These are phyloP conservation scores for Alternaria sp. DNA, from an alignment of 2,329 filamentous ascomycete species.

Conservation along the genomic window DNA sequence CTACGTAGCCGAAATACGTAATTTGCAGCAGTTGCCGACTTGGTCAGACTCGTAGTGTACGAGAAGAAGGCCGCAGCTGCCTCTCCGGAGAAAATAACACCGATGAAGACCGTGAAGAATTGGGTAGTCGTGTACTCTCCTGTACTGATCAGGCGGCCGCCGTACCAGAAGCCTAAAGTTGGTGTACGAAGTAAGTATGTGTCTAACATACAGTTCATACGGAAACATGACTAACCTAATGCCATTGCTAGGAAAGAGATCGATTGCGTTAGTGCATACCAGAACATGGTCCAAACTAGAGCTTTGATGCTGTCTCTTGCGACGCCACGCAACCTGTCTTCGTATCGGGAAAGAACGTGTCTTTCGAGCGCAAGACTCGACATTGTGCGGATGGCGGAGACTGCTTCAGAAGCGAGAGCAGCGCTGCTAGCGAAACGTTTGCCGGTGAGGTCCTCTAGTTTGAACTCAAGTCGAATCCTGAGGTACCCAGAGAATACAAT, in stretches of 20 bases:
- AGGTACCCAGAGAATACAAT: conserved; percentile 72
- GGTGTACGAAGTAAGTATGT: too few species aligned
- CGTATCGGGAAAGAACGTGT: conserved; percentile 77
- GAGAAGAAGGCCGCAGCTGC: conserved; percentile 91
- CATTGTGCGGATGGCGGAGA: conserved; percentile 91
- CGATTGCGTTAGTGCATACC: conserved; percentile 87
- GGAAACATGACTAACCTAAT: too few species aligned
- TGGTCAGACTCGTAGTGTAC: conserved; percentile 95
- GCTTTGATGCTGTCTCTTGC: conserved; percentile 66
- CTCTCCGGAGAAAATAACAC: conserved; percentile 39
- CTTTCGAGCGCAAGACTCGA: conserved; percentile 87
- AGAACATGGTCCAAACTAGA: conserved; percentile 75
- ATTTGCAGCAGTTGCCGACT: conserved; percentile 84
- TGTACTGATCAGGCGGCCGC: conserved; percentile 45
- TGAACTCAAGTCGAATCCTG: conserved; percentile 89
- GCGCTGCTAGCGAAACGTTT: conserved; percentile 67
- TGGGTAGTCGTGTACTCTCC: conserved; percentile 74
- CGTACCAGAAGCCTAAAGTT: conserved; percentile 50
- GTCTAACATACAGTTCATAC: too few species aligned
- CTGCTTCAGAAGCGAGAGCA: conserved; percentile 89
- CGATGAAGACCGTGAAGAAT: conserved; percentile 90
- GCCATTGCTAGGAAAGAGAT: conserved; percentile 62
- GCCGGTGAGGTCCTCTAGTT: conserved; percentile 74
- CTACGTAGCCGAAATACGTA: conserved; percentile 57
- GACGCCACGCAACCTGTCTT: conserved; percentile 65